phyloP scores from a whole-genome alignment of 371 early-diverging fungal genomes.

The Mortierella sp. region DNA sequence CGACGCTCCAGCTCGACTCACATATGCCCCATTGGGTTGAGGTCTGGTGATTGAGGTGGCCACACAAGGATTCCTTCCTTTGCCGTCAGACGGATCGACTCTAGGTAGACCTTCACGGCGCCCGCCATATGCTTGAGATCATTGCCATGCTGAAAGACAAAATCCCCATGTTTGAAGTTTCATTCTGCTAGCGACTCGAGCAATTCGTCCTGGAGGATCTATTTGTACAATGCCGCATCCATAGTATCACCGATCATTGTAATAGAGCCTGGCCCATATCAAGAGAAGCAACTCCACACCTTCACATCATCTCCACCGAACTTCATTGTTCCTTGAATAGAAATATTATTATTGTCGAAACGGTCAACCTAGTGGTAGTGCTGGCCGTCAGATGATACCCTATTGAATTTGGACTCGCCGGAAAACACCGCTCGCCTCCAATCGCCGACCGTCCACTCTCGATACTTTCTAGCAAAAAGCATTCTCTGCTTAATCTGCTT shows the following conservation, averaged over 20 bases:
- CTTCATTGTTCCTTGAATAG: background rate
- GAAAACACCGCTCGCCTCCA: background rate
- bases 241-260: slow-evolving; percentile 40
- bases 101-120: background rate
- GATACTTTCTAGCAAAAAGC: background rate
- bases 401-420: background rate
- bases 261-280: slow-evolving; percentile 29
- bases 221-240: slow-evolving; percentile 29
- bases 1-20: background rate
- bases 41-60: background rate
- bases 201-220: slow-evolving; percentile 33
- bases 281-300: slow-evolving; percentile 19
- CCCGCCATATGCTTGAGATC: slow-evolving; percentile 51
- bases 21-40: background rate
- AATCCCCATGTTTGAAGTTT: slow-evolving; percentile 8
- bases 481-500: background rate
- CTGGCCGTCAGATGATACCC: background rate
- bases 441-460: background rate
- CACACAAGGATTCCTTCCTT: background rate
- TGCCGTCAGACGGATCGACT: background rate
- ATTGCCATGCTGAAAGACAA: slow-evolving; percentile 54
- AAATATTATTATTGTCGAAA: no score
- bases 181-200: slow-evolving; percentile 7
- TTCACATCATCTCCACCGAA: background rate
- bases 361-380: background rate